phyloP scores from a whole-genome alignment of 805 yeast species.

The Debaryomyces castellii region DNA sequence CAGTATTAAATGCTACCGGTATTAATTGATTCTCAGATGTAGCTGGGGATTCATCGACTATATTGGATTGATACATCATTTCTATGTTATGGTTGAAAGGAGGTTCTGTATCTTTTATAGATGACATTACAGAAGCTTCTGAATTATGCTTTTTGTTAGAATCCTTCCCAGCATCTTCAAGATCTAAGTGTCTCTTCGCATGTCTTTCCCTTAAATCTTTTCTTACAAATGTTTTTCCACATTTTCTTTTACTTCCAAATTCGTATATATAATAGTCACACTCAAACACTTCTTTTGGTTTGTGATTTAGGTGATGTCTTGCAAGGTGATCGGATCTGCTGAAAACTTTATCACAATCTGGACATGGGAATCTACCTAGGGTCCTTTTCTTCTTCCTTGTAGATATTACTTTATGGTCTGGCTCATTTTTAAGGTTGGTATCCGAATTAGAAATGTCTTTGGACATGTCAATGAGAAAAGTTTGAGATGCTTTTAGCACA shows the following conservation, averaged over 20 bases:
- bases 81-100: slow-evolving; percentile 9
- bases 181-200: slow-evolving; percentile 24
- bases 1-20: background rate
- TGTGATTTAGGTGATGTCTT: slow-evolving; percentile 63
- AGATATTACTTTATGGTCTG: background rate
- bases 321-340: slow-evolving; percentile 64
- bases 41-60: background rate
- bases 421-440: background rate
- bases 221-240: slow-evolving; percentile 63
- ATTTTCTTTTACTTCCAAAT: slow-evolving; percentile 38
- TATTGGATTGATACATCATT: background rate
- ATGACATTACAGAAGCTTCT: background rate
- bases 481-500: background rate
- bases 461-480: background rate
- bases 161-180: background rate
- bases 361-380: slow-evolving; percentile 33
- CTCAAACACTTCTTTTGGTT: slow-evolving; percentile 49
- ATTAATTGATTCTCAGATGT: background rate
- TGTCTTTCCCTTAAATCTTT: slow-evolving; percentile 52
- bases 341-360: slow-evolving; percentile 55
- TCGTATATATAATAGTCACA: slow-evolving; percentile 54
- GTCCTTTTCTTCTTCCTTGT: slow-evolving; percentile 23
- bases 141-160: slow-evolving; percentile 1
- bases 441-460: background rate
- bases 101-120: background rate